Conservation (phyloP, 1,284 basidiomycete genomes). For the Boletellus deceptivus region DNA sequence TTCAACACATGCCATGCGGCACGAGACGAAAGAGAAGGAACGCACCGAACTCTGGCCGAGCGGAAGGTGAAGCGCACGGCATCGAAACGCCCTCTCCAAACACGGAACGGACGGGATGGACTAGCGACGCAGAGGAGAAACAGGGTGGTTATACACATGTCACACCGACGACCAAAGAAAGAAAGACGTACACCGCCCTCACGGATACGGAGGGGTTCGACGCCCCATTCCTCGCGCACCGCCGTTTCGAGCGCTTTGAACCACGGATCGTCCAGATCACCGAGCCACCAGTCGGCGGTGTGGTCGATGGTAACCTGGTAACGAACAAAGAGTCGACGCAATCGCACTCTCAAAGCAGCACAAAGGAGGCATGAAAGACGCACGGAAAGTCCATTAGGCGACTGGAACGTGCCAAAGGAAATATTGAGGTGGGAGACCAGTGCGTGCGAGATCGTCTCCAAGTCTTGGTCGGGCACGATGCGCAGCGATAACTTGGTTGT, state of each 20-base stretch:
- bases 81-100: slow-evolving; percentile 86
- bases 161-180: neutral
- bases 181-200: slow-evolving; percentile 83
- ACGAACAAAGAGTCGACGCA: neutral
- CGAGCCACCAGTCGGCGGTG: slow-evolving; percentile 95
- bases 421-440: slow-evolving; percentile 59
- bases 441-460: slow-evolving; percentile 65
- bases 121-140: slow-evolving; percentile 36
- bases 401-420: slow-evolving; percentile 62
- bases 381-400: slow-evolving; percentile 74
- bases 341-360: neutral
- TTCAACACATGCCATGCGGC: neutral
- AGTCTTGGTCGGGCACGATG: slow-evolving; percentile 90
- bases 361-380: slow-evolving; percentile 6
- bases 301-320: slow-evolving; percentile 75
- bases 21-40: neutral
- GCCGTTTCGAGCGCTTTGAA: slow-evolving; percentile 82
- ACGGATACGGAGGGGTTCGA: slow-evolving; percentile 82
- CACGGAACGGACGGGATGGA: slow-evolving; percentile 91
- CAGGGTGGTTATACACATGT: neutral
- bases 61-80: slow-evolving; percentile 83
- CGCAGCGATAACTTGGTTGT: slow-evolving; percentile 83
- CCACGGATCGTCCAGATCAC: slow-evolving; percentile 78
- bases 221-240: slow-evolving; percentile 82
- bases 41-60: slow-evolving; percentile 80